Base-by-base conservation (phyloP, 1,284 basidiomycete genomes). In the Amylostereum areolatum region DNA sequence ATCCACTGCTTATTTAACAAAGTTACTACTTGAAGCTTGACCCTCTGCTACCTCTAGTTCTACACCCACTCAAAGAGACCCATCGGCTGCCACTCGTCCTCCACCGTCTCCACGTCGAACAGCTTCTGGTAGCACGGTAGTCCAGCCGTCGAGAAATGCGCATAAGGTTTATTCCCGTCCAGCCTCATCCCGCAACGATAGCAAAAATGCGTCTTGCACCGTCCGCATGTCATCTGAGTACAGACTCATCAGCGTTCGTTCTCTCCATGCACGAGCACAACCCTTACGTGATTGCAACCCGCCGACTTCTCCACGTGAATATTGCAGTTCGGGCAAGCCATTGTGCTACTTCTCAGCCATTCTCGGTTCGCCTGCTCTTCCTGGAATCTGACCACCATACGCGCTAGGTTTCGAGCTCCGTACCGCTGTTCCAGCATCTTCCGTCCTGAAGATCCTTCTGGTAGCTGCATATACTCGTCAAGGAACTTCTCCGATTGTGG, bases 221-320 rank as follows among this genome's bases (percentile, higher is more conserved):
- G 81, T 25, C 69, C 65, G 59, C 88, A 90, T 5, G 78, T 85
- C 84, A 89, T 89, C 84, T 88, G 54, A 28, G 42, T 28, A 53
- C 36, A 55, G 51, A 29, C 43, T 29, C 35, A 39, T 51, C 43
- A 51, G 48, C 43, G 46, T 35, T 28, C n/a, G 27, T 36, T n/a
- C 32, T 40, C 33, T 31, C 45, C 25, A 45, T 36, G 25, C 25
- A 44, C 27, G 43, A 50, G 41, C 36, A 47, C 47, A 44, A 49
- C 43, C 71, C 82, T 47, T 69, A 86, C 85, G 65, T 88, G 85
- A 59, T 88, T 88, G 63, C 87, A 91, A 1, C 89, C 87, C 46
- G 74, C 56, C 18, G 73, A 79, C 67, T 91, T 90, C 65, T 91
- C 81, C n/a, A 90, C 80, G 51, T 74, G 69, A 10, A 86, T 70